A percentile compares a stretch with the other conserved stretches of the same genome.
Conservation (phyloP, 2,329 filamentous ascomycete species). For the Stachybotrys elegans region DNA sequence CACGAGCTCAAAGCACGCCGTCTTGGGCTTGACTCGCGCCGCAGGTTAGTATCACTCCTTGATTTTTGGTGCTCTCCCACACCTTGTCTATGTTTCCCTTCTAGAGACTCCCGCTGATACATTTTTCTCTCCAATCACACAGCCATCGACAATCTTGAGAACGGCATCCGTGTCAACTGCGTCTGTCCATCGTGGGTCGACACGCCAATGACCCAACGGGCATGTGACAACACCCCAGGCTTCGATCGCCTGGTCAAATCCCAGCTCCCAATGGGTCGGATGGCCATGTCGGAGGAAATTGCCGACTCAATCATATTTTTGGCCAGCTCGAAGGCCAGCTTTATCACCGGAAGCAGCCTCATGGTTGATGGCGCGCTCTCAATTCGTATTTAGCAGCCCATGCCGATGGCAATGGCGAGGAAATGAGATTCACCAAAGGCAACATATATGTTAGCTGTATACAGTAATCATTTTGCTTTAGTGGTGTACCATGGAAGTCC, state of each 20-base stretch:
- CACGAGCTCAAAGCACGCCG: conserved; percentile 10
- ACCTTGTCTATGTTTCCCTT: not conserved
- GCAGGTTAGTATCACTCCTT: conserved; percentile 5
- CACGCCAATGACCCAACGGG: conserved; percentile 8
- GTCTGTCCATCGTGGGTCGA: conserved; percentile 16
- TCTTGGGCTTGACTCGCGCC: conserved; percentile 10
- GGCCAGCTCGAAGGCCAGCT: conserved; percentile 11
- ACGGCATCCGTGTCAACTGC: conserved; percentile 14
- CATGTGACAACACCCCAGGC: conserved; percentile 4
- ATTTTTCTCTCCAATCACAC: not conserved
- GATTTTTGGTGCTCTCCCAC: not conserved
- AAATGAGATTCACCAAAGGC: too few species aligned
- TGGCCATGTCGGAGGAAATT: conserved; percentile 60
- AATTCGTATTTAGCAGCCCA: too few species aligned
- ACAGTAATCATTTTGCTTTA: too few species aligned
- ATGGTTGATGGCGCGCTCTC: conserved; percentile 8
- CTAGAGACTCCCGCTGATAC: not conserved
- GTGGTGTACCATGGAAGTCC: too few species aligned
- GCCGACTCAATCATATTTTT: conserved; percentile 70
- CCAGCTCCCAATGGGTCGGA: conserved; percentile 36
- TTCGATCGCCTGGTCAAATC: conserved; percentile 4
- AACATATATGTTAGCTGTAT: too few species aligned
- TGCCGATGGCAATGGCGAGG: too few species aligned
- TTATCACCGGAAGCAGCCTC: conserved; percentile 5
- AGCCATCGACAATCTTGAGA: conserved; percentile 9